phyloP scores from a whole-genome alignment of 1,284 basidiomycete genomes.

The Ganoderma resinaceum region DNA sequence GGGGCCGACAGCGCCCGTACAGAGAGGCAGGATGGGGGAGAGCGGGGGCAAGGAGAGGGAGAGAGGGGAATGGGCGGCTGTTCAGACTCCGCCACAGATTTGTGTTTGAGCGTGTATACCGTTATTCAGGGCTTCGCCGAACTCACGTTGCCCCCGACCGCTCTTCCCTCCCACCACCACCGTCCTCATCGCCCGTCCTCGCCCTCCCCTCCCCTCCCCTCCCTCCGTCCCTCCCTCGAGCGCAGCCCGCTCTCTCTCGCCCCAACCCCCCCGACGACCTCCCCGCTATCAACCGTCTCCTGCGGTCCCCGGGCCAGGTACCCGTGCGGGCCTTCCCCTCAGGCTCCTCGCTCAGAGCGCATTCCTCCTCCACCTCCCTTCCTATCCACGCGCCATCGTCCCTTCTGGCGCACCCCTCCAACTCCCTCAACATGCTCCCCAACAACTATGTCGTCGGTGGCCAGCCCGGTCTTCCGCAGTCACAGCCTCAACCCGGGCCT shows the following conservation, averaged over 20 bases:
- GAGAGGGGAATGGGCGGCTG: slow-evolving; percentile 19
- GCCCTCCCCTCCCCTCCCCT: slow-evolving; percentile 30
- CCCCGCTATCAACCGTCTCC: slow-evolving; percentile 29
- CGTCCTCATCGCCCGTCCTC: slow-evolving; percentile 32
- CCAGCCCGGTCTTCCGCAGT: slow-evolving; percentile 53
- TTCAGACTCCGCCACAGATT: slow-evolving; percentile 37
- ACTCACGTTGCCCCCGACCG: slow-evolving; percentile 38
- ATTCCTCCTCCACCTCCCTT: slow-evolving; percentile 13
- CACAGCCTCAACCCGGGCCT: slow-evolving; percentile 40
- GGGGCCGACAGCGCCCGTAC: neutral
- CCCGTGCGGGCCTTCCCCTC: slow-evolving; percentile 29
- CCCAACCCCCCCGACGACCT: slow-evolving; percentile 23
- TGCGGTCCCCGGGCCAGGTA: slow-evolving; percentile 34
- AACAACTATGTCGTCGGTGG: slow-evolving; percentile 49
- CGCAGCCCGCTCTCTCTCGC: slow-evolving; percentile 25
- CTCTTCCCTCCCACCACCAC: slow-evolving; percentile 40
- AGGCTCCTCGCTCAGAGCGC: slow-evolving; percentile 33
- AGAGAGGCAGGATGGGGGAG: neutral
- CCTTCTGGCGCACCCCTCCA: slow-evolving; percentile 27
- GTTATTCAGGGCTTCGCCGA: slow-evolving; percentile 36
- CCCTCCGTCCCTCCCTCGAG: slow-evolving; percentile 31
- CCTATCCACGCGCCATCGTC: slow-evolving; percentile 31
- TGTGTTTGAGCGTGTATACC: slow-evolving; percentile 39
- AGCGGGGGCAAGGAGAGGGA: neutral
- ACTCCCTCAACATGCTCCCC: slow-evolving; percentile 33